Evolutionary conservation across 2,329 filamentous ascomycete genomes (phyloP).

Genomic region (Aspergillus spinulosporus): DNA sequence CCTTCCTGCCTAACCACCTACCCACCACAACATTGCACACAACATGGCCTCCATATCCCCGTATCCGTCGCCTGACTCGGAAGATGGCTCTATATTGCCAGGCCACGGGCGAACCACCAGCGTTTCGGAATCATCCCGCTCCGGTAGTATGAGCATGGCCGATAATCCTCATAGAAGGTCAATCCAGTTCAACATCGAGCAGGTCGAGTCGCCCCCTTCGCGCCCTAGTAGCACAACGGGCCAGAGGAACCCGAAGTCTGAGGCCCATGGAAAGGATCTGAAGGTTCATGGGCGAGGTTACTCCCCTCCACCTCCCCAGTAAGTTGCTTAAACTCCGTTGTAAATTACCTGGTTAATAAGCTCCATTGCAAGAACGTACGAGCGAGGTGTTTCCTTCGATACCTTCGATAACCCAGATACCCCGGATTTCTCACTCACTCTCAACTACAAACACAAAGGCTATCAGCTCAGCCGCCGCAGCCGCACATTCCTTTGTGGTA

Average conservation of each 20-base stretch:
- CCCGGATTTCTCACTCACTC: slow-evolving; percentile 72
- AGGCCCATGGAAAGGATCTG: slow-evolving; percentile 27
- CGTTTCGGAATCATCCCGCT: slow-evolving; percentile 17
- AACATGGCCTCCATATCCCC: slow-evolving; percentile 16
- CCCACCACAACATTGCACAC: not conserved
- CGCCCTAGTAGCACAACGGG: slow-evolving; percentile 31
- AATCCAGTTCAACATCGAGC: slow-evolving; percentile 41
- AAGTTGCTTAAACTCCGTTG: slow-evolving; percentile 17
- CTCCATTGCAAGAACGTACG: slow-evolving; percentile 55
- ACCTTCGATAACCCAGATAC: slow-evolving; percentile 69
- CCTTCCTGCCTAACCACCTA: not conserved
- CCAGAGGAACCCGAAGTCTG: slow-evolving; percentile 28
- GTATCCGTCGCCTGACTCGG: slow-evolving; percentile 17
- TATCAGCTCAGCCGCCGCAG: slow-evolving; percentile 79
- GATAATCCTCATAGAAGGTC: slow-evolving; percentile 36
- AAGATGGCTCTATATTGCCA: slow-evolving; percentile 3
- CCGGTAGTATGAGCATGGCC: slow-evolving; percentile 22
- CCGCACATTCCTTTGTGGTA: slow-evolving; percentile 85
- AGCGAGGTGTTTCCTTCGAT: slow-evolving; percentile 71
- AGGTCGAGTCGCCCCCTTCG: slow-evolving; percentile 29
- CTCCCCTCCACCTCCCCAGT: slow-evolving; percentile 46
- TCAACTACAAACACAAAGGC: slow-evolving; percentile 82
- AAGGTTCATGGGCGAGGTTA: slow-evolving; percentile 30
- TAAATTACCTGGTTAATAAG: slow-evolving; percentile 1
- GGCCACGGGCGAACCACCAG: slow-evolving; percentile 15